Evolutionary conservation across 495 filamentous ascomycete species (phyloP).

Genomic region (Tetracladium setigerum): DNA sequence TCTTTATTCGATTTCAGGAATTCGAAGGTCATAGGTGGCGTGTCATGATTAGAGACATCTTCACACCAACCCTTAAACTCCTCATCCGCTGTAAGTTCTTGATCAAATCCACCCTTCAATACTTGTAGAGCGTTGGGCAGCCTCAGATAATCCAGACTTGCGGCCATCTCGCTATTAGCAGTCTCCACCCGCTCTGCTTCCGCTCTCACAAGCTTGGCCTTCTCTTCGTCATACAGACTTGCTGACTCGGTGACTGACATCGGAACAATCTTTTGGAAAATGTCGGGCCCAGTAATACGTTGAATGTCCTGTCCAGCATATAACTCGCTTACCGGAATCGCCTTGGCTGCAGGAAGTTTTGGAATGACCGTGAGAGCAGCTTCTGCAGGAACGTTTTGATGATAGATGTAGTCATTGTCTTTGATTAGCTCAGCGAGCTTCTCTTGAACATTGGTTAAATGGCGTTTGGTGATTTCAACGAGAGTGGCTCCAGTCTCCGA

Average conservation of each 20-base stretch:
- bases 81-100: constrained; percentile 79
- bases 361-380: constrained; percentile 71
- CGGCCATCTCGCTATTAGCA: constrained; percentile 91
- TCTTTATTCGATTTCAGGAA: constrained; percentile 69
- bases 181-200: constrained; percentile 88
- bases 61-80: constrained; percentile 92
- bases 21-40: constrained; percentile 66
- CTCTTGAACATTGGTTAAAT: constrained; percentile 72
- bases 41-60: constrained; percentile 77
- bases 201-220: constrained; percentile 88
- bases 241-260: constrained; percentile 95
- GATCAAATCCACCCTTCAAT: constrained; percentile 86
- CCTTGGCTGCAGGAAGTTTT: constrained; percentile 94
- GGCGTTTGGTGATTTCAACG: constrained; percentile 75
- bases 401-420: constrained; percentile 98
- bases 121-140: constrained; percentile 84
- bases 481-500: constrained; percentile 68
- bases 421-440: constrained; percentile 68
- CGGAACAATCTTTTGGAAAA: constrained; percentile 94
- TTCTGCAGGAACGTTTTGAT: constrained; percentile 82
- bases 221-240: constrained; percentile 96
- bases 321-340: constrained; percentile 92
- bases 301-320: constrained; percentile 97
- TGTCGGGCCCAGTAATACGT: constrained; percentile 90
- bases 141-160: constrained; percentile 89